Evolutionary conservation across 2,329 filamentous ascomycete genomes (phyloP).

Genomic region (Lasiodiplodia sp.): DNA sequence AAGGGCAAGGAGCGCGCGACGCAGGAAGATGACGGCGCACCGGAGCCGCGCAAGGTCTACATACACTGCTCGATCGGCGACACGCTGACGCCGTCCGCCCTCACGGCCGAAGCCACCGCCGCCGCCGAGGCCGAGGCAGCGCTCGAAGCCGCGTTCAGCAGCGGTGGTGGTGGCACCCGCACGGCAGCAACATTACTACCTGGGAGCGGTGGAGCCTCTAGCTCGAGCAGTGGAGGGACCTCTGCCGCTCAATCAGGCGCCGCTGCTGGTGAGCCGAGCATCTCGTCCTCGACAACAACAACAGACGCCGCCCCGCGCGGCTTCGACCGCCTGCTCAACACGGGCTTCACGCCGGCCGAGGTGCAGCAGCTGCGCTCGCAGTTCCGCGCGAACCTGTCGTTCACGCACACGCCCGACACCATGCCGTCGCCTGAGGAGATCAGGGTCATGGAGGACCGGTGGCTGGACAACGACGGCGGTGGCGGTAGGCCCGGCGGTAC

Average conservation of each 20-base stretch:
- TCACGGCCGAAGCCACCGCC: constrained; percentile 69
- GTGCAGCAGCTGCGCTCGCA: constrained; percentile 85
- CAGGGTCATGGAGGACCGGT: constrained; percentile 82
- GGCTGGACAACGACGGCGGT: constrained; percentile 70
- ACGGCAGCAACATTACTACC: constrained; percentile 2
- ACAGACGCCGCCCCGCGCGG: constrained; percentile 66
- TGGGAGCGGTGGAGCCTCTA: constrained; percentile 27
- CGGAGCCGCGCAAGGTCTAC: constrained; percentile 68
- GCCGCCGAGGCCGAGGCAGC: constrained; percentile 50
- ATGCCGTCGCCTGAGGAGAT: constrained; percentile 82
- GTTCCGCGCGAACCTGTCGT: constrained; percentile 83
- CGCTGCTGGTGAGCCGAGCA: background rate
- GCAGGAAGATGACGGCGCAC: constrained; percentile 45
- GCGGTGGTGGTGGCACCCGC: constrained; percentile 29
- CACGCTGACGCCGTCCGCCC: constrained; percentile 71
- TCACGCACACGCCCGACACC: constrained; percentile 84
- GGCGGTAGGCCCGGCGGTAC: constrained; percentile 27
- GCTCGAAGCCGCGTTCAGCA: constrained; percentile 36
- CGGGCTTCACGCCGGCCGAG: constrained; percentile 84
- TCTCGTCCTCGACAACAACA: constrained; percentile 34
- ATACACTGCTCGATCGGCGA: constrained; percentile 94
- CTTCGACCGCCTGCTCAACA: constrained; percentile 83
- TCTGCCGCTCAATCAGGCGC: background rate
- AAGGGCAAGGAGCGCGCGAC: constrained; percentile 74
- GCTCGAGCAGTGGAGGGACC: constrained; percentile 34